Base-by-base conservation (phyloP, 257 asterid species). In the Prunella vulgaris region DNA sequence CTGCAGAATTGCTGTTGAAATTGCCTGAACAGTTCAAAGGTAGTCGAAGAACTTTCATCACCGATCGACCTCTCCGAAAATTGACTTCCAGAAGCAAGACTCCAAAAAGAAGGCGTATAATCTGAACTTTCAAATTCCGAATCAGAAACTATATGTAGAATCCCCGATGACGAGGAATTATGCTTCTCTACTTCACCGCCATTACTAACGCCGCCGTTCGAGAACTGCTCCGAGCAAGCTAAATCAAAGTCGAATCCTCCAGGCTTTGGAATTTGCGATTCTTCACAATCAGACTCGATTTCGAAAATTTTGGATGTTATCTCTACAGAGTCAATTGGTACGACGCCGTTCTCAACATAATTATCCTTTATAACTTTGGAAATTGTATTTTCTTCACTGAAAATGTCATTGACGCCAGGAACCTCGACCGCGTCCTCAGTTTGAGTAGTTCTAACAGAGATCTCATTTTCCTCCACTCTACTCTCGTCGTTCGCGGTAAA, bases 11-110 rank as follows among this genome's bases (percentile, higher is more conserved):
- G 89, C 60, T 83, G 81, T 66, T 89, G 82, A 49, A 84, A 93
- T 79, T 81, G 79, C 76, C 32, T 70, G 83, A 87, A 80, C 84
- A 90, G 76, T 69, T 86, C 88, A 78, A 78, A 90, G 58, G 83
- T 87, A 21, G 84, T 88, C 32, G 99, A 85, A 60, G 88, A 77
- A 65, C 76, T 76, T 72, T 80, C 90, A 37, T 82, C 90, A 57
- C 74, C 79, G 28, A 46, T 70, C 14, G 95, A 89, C 68, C 79
- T 84, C 77, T 87, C 95, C 30, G 97, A 93, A 72, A 93, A 87
- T 61, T 88, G 95, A 80, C 99, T 90, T 65, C 99, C 97, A 38
- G 99, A 88, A 69, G 81, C 83, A 75, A 65, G 74, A 64, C 83
- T 69, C 95, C 96, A 86, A 21, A 83, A 52, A 18, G 92, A 86